A percentile compares a stretch with the other conserved stretches of the same genome.
These are phyloP conservation scores for Teratosphaeria zuluensis DNA, from an alignment of 2,329 filamentous ascomycete species.

Conservation along the genomic window DNA sequence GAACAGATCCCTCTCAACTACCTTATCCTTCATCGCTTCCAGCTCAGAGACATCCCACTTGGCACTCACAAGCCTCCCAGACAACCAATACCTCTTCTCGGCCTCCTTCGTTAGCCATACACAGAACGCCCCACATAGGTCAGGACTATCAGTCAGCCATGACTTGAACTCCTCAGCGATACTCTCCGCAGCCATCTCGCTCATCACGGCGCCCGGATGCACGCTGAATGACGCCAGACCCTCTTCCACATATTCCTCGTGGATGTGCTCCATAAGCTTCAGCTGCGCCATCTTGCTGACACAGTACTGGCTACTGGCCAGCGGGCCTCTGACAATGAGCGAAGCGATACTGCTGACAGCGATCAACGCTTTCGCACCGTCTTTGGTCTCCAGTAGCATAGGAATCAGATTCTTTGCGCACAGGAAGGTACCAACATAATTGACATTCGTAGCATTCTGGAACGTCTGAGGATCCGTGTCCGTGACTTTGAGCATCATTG, in stretches of 20 bases:
- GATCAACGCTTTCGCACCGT: constrained; percentile 24
- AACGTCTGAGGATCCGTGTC: constrained; percentile 16
- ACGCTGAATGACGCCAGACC: constrained; percentile 24
- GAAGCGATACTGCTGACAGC: constrained; percentile 24
- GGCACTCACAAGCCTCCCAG: constrained; percentile 27
- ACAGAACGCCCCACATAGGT: constrained; percentile 25
- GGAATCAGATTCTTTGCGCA: constrained; percentile 22
- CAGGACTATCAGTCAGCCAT: constrained; percentile 21
- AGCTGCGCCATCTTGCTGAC: constrained; percentile 30
- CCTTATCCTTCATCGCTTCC: constrained; percentile 23
- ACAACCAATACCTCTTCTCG: constrained; percentile 27
- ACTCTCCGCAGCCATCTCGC: constrained; percentile 25
- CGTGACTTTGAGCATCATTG: constrained; percentile 10
- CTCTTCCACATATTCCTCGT: constrained; percentile 24
- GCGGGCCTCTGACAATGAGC: constrained; percentile 27
- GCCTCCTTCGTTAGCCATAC: constrained; percentile 24
- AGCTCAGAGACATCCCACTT: constrained; percentile 31
- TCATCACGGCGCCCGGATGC: constrained; percentile 30
- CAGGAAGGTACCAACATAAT: constrained; percentile 21
- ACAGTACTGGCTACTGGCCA: constrained; percentile 32
- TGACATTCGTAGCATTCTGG: constrained; percentile 15
- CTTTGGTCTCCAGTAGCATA: constrained; percentile 8
- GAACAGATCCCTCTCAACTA: constrained; percentile 26
- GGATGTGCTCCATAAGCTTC: constrained; percentile 30
- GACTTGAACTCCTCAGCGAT: constrained; percentile 23